Conservation (phyloP, 2,329 filamentous ascomycete genomes). For the Ilyonectria robusta region DNA sequence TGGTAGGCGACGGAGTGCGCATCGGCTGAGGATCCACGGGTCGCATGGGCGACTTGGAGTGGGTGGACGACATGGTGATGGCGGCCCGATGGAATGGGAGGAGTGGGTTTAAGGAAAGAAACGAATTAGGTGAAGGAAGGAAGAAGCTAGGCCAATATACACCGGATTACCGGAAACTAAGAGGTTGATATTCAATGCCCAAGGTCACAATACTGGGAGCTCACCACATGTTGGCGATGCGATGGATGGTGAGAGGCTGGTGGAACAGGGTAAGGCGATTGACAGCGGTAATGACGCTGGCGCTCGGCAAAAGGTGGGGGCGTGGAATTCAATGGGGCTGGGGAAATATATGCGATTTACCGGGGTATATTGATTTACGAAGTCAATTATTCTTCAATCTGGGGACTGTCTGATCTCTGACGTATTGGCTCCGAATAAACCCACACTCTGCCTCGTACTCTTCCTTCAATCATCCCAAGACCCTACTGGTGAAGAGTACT, state of each 20-base stretch:
- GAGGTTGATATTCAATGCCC: conserved; percentile 7
- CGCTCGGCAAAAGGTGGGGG: conserved; percentile 40
- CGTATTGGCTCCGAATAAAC: background rate
- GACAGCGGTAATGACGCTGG: conserved; percentile 39
- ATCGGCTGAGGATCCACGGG: conserved; percentile 48
- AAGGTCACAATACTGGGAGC: conserved; percentile 21
- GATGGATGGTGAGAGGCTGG: conserved; percentile 43
- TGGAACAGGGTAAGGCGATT: conserved; percentile 36
- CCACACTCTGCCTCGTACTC: background rate
- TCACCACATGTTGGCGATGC: conserved; percentile 26
- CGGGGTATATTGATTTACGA: conserved; percentile 5
- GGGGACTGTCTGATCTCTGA: background rate
- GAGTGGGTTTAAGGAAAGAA: conserved; percentile 9
- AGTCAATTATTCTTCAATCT: conserved; percentile 3
- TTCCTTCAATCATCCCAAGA: background rate
- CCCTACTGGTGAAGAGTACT: conserved; percentile 2
- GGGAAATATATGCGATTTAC: conserved; percentile 40
- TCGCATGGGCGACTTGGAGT: conserved; percentile 39
- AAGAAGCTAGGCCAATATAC: background rate
- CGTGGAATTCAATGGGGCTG: conserved; percentile 43
- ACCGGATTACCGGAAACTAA: background rate
- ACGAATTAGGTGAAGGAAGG: background rate
- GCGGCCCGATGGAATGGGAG: conserved; percentile 14
- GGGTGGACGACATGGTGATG: conserved; percentile 26
- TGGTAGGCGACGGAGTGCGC: conserved; percentile 43